Base-by-base conservation (phyloP, 371 early-diverging fungal species). In the Saksenaea vasiformis region DNA sequence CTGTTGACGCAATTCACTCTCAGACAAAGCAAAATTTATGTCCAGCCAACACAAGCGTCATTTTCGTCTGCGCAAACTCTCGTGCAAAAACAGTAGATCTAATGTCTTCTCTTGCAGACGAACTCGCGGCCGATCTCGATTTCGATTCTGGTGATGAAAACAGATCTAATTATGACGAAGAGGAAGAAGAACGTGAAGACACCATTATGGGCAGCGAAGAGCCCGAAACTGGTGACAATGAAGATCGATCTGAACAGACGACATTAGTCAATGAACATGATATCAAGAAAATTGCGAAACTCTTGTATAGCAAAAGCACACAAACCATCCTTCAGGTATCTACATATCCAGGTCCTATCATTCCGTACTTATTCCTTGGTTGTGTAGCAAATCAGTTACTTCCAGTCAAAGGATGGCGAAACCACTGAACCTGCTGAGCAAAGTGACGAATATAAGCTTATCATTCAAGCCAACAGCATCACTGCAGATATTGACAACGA, bases 401-500 rank as follows among this genome's bases (percentile, higher is more conserved):
- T 73, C 55, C 78, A 76, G 70, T 69, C 73, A 34, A 61, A 68
- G 43, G 67, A 77, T 51, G 67, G 76, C 8, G 65, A 71, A n/a
- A 67, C 78, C 9, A 65, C 72, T 14, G 62, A 69, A 31, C 87
- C 86, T 27, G 82, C 87, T 1, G 91, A 92, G 67, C 86, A 92
- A 61, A 87, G 95, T 71, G 92, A 94, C 15, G 96, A 96, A 74
- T 97, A 97, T 74, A 78, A 83, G 62, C 69, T 93, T n/a, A 91
- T 96, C 62, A 90, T 97, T 13, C 83, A 85, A 51, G 93, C 97
- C 1, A 98, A 97, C 71, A 85, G 90, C 57, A 80, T 95, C 57
- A 89, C 90, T 2, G 89, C 90, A 10, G 92, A 93, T 27, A 89
- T 98, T 36, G 96, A 95, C 61, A 88, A 84, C 60, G 98, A 98